Base-by-base conservation (phyloP, 768 basidiomycete species). In the Thelephora aurantiotincta region DNA sequence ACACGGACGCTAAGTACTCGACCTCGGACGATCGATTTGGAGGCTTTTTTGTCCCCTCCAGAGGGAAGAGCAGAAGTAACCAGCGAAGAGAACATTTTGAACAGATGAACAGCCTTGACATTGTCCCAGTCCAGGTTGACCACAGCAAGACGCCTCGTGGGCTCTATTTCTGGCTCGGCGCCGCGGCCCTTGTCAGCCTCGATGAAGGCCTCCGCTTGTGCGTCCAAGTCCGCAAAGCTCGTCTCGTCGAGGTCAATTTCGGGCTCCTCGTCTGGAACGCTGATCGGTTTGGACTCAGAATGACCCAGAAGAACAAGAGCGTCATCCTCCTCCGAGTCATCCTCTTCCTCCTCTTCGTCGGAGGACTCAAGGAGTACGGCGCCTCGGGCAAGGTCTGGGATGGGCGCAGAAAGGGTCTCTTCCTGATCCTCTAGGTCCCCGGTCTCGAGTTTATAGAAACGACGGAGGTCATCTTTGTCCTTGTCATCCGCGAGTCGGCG, bases 61-160 rank as follows among this genome's bases (percentile, higher is more conserved):
- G 77, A 68, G 5, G 76, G 55, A 2, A 44, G 73, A 11, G 71
- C 64, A 12, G 75, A 63, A 5, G 85, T 82, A 5, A 94, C 72
- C 36, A 92, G 74, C 2, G 93, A 97, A 14, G 87, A 78, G 64
- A 88, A 89, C 33, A 97, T 87, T 64, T 87, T 90, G 75, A 80
- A 96, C 11, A 99, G 68, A 60, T 98, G 92, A 16, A 67, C 67
- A 0, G 94, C 90, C 48, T 84, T 82, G 45, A 98, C 78, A 63
- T 97, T 77, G 61, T 98, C 96, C 96, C 96, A 99, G 65, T 99
- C 96, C 45, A 98, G 75, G 61, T 98, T 97, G 53, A 98, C 94
- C 41, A 84, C 75, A 0, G 94, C 96, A 6, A 99, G 60, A 19
- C 94, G 73, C 47, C 67, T 71, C 2, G 90, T 91, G 9, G 56